Conservation (phyloP, 805 yeast genomes). For the Zygosaccharomyces rouxii region DNA sequence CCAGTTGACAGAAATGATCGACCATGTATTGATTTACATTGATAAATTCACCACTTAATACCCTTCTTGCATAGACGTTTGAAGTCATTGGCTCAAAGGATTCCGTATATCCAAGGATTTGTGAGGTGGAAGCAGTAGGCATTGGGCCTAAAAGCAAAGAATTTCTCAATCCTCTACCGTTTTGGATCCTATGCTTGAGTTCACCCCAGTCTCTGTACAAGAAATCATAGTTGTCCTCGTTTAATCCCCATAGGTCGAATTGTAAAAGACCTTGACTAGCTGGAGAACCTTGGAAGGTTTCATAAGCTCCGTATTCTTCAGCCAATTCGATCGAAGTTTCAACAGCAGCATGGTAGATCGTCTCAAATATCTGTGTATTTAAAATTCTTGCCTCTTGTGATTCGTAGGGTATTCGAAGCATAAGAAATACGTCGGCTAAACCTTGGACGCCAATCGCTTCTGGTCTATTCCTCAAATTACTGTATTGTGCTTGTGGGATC, state of each 20-base stretch:
- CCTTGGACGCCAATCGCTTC: slow-evolving; percentile 96
- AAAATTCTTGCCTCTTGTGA: slow-evolving; percentile 70
- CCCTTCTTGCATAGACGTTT: slow-evolving; percentile 86
- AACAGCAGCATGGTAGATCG: slow-evolving; percentile 89
- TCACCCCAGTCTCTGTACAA: slow-evolving; percentile 76
- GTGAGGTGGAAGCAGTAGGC: slow-evolving; percentile 99
- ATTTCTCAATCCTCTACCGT: slow-evolving; percentile 70
- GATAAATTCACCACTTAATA: slow-evolving; percentile 89
- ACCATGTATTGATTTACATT: slow-evolving; percentile 83
- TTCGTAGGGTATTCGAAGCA: slow-evolving; percentile 80
- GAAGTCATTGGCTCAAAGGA: slow-evolving; percentile 96
- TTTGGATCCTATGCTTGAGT: slow-evolving; percentile 51
- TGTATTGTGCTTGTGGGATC: slow-evolving; percentile 60
- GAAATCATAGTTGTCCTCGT: slow-evolving; percentile 39
- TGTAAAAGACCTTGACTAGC: slow-evolving; percentile 80
- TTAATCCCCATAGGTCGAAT: slow-evolving; percentile 73
- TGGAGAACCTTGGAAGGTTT: slow-evolving; percentile 77
- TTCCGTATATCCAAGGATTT: slow-evolving; percentile 87
- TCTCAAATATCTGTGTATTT: slow-evolving; percentile 85
- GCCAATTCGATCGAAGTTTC: slow-evolving; percentile 86
- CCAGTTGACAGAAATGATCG: slow-evolving; percentile 74
- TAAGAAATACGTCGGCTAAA: slow-evolving; percentile 82
- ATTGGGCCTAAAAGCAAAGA: slow-evolving; percentile 88
- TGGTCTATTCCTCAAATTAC: slow-evolving; percentile 81
- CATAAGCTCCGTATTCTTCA: slow-evolving; percentile 58